Evolutionary conservation across 129 eudicot genomes (phyloP).

Genomic region (Flaveria bidentis): DNA sequence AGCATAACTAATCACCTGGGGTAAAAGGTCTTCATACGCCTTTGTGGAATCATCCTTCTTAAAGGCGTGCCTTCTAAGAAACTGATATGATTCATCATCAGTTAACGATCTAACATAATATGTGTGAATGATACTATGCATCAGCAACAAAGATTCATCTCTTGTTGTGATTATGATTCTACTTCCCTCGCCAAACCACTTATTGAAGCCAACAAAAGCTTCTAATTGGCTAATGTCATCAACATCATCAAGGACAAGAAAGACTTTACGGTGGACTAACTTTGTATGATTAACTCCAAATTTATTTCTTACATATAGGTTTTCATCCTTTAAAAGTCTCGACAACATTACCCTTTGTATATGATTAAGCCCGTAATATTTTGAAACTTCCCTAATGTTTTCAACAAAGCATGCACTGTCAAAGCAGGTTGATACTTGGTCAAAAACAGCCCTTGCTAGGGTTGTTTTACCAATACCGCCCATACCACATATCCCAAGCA

Average conservation of each 20-base stretch:
- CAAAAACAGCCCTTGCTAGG: constrained; percentile 14
- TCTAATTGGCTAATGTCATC: constrained; percentile 23
- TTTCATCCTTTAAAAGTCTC: constrained; percentile 1
- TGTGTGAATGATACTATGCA: neutral
- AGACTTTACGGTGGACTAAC: constrained; percentile 15
- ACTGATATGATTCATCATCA: neutral
- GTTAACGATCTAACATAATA: neutral
- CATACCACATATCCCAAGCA: constrained; percentile 38
- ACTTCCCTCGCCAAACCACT: constrained; percentile 28
- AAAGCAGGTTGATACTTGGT: constrained; percentile 13
- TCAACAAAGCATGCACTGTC: constrained; percentile 27
- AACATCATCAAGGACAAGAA: constrained; percentile 35
- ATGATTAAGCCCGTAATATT: constrained; percentile 7
- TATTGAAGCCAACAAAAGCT: constrained; percentile 9
- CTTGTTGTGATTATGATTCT: constrained; percentile 32
- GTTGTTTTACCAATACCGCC: constrained; percentile 43
- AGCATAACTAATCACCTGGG: neutral
- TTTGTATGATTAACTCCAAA: neutral
- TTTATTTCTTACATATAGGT: neutral
- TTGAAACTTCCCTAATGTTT: constrained; percentile 23
- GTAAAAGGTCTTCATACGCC: neutral
- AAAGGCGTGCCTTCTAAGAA: constrained; percentile 32
- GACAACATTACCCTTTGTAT: constrained; percentile 26
- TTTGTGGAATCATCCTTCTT: neutral
- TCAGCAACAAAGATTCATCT: constrained; percentile 1